These are phyloP conservation scores for Apophysomyces sp. DNA, from an alignment of 371 early-diverging fungal species.

Conservation along the genomic window DNA sequence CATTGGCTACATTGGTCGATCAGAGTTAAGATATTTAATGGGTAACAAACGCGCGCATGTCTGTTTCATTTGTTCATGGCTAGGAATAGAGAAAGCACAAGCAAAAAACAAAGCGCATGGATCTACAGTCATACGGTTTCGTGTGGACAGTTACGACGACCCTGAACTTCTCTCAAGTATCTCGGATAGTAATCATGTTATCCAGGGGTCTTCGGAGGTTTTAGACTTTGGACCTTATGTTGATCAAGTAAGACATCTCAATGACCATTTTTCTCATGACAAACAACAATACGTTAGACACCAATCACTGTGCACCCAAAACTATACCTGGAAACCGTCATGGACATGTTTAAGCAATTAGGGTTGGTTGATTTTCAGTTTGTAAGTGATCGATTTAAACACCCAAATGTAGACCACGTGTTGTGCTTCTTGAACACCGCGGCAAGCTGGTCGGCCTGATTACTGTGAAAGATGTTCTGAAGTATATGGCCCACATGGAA, in stretches of 20 bases:
- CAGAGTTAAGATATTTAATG: slow-evolving; percentile 73
- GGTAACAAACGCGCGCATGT: slow-evolving; percentile 19
- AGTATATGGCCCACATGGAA: slow-evolving; percentile 61
- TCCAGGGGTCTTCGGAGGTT: slow-evolving; percentile 45
- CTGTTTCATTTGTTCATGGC: background rate
- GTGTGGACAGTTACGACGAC: slow-evolving; percentile 39
- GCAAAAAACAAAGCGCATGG: slow-evolving; percentile 47
- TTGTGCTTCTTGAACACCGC: slow-evolving; percentile 67
- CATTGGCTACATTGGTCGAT: slow-evolving; percentile 81
- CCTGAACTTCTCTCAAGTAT: slow-evolving; percentile 23
- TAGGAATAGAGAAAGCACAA: slow-evolving; percentile 47
- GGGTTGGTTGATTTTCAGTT: slow-evolving; percentile 56
- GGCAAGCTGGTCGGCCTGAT: slow-evolving; percentile 73
- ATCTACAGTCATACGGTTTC: slow-evolving; percentile 58
- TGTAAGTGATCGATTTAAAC: slow-evolving; percentile 1
- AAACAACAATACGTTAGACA: slow-evolving; percentile 37
- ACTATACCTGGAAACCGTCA: slow-evolving; percentile 82
- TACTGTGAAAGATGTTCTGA: slow-evolving; percentile 79
- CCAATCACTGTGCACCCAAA: slow-evolving; percentile 83
- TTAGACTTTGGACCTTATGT: slow-evolving; percentile 77
- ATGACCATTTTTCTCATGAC: background rate
- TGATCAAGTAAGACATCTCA: slow-evolving; percentile 49
- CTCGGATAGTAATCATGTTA: slow-evolving; percentile 19
- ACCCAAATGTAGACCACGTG: slow-evolving; percentile 58
- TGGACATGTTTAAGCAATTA: slow-evolving; percentile 91